Conservation (phyloP, 495 filamentous ascomycete species). For the Choiromyces venosus region DNA sequence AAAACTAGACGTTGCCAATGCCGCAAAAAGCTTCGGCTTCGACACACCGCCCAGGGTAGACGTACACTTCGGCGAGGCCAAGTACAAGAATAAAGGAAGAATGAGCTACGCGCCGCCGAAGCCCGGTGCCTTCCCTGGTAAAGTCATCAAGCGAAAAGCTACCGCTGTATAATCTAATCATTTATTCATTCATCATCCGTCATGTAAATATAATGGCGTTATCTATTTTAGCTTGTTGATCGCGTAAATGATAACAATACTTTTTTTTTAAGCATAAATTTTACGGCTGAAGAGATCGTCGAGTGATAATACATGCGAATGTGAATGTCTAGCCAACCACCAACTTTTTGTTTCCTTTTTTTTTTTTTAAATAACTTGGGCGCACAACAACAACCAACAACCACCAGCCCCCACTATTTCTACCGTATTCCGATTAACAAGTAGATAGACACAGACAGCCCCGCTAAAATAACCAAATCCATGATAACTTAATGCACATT, state of each 20-base stretch:
- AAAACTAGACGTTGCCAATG: conserved; percentile 34
- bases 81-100: conserved; percentile 23
- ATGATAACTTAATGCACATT: too few relatives aligned
- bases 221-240: neutral
- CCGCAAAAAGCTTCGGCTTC: conserved; percentile 39
- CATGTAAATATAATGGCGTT: conserved; percentile 2
- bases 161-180: neutral
- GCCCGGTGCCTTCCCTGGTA: neutral
- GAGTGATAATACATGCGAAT: neutral
- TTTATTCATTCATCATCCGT: too few relatives aligned
- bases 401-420: neutral
- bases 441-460: too few relatives aligned
- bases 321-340: neutral
- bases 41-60: conserved; percentile 37
- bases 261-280: neutral
- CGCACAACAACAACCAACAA: too few relatives aligned
- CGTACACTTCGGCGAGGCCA: conserved; percentile 16
- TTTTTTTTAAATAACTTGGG: neutral
- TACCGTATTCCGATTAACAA: neutral
- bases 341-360: neutral
- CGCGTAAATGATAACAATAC: neutral
- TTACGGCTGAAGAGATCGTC: neutral
- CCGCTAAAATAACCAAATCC: neutral
- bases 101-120: conserved; percentile 37
- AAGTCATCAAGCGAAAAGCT: neutral